phyloP scores from a whole-genome alignment of 2,329 filamentous ascomycete species.

The Ceratocystis smalleyi region DNA sequence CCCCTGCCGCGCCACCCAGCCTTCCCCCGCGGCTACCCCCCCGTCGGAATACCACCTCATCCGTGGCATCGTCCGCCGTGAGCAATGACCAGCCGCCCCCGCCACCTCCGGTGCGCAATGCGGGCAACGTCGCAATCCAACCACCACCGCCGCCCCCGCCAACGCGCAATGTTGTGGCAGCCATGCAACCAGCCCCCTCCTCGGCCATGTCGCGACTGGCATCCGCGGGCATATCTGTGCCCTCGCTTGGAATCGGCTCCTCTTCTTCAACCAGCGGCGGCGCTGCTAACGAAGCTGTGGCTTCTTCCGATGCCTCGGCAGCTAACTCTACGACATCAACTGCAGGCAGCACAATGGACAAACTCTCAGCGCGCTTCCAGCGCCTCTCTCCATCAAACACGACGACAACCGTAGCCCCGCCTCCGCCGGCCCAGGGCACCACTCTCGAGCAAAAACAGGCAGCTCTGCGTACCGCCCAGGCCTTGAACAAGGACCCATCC shows the following conservation, averaged over 20 bases:
- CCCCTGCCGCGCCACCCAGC: constrained; percentile 39
- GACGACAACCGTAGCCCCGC: constrained; percentile 7
- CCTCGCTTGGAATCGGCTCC: constrained; percentile 56
- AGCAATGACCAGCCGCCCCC: constrained; percentile 22
- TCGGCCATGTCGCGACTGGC: constrained; percentile 39
- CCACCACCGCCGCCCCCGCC: constrained; percentile 18
- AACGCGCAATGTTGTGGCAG: constrained; percentile 20
- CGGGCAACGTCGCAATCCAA: constrained; percentile 20
- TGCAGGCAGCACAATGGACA: constrained; percentile 20
- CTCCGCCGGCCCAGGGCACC: constrained; percentile 33
- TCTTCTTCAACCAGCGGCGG: constrained; percentile 17
- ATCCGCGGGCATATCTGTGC: constrained; percentile 61
- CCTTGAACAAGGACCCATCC: constrained; percentile 44
- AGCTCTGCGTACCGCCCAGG: constrained; percentile 44
- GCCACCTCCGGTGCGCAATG: constrained; percentile 29
- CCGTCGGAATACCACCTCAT: constrained; percentile 21
- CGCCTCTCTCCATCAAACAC: constrained; percentile 7
- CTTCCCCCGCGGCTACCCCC: constrained; percentile 54
- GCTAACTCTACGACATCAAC: constrained; percentile 18
- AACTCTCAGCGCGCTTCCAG: constrained; percentile 16
- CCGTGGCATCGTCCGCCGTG: constrained; percentile 23
- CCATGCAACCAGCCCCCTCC: constrained; percentile 41
- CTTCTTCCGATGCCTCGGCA: constrained; percentile 22
- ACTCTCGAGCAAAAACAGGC: constrained; percentile 50
- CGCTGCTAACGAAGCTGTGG: not conserved